Percentiles rank a stretch among this genome's conserved stretches.
These are phyloP conservation scores for Nadsonia commutata DNA, from an alignment of 1,139 yeast species.

Conservation along the genomic window DNA sequence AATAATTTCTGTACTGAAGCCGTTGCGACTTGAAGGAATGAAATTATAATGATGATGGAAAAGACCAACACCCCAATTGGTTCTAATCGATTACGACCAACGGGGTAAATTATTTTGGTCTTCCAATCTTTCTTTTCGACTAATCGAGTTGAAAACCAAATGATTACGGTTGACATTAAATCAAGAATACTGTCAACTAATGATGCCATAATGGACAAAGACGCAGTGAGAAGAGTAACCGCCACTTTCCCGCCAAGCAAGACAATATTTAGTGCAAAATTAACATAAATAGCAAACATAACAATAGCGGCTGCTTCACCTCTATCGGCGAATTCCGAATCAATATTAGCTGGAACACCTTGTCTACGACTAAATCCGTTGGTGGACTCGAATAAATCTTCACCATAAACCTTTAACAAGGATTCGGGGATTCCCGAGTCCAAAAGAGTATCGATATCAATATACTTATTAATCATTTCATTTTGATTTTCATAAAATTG, in stretches of 20 bases:
- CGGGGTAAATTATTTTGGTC: conserved; percentile 35
- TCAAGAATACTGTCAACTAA: conserved; percentile 64
- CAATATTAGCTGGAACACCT: conserved; percentile 47
- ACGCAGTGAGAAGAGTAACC: conserved; percentile 50
- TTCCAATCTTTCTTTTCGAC: conserved; percentile 43
- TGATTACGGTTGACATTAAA: conserved; percentile 59
- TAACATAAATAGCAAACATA: conserved; percentile 47
- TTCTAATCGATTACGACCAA: conserved; percentile 59
- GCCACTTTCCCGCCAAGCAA: conserved; percentile 45
- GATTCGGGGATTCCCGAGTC: conserved; percentile 60
- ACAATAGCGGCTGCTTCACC: conserved; percentile 36
- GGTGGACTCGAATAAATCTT: conserved; percentile 22
- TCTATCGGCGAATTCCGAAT: conserved; percentile 23
- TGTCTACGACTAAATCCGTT: conserved; percentile 9
- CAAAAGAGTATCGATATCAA: conserved; percentile 48
- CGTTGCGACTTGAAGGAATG: conserved; percentile 60
- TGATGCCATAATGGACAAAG: conserved; percentile 66
- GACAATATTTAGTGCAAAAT: conserved; percentile 45
- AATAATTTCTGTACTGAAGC: conserved; percentile 32
- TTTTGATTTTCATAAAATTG: conserved; percentile 33
- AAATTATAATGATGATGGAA: conserved; percentile 53
- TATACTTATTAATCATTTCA: conserved; percentile 39
- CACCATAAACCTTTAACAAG: conserved; percentile 49
- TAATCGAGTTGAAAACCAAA: conserved; percentile 46
- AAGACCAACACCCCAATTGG: conserved; percentile 70